Percentiles rank a stretch among this genome's conserved stretches.
These are phyloP conservation scores for Solanum clarkiae DNA, from an alignment of 257 asterid species.

Conservation along the genomic window DNA sequence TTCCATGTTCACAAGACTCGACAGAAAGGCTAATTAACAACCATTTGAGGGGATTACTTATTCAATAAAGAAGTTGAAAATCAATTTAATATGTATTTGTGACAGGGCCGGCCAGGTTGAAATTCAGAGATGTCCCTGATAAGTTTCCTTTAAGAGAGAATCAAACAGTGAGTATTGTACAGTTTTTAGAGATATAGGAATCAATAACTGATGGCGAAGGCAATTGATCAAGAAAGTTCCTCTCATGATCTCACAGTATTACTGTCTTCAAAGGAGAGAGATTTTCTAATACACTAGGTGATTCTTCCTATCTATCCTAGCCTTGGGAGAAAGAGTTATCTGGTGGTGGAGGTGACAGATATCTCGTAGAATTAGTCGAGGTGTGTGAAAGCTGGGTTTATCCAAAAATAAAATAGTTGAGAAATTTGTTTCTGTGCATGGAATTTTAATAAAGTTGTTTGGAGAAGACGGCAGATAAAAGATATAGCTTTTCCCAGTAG, in stretches of 20 bases:
- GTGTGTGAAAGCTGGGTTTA: no score
- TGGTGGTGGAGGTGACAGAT: no score
- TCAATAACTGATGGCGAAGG: constrained; percentile 1
- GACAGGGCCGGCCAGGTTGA: not conserved
- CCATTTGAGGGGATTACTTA: not conserved
- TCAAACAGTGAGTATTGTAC: not conserved
- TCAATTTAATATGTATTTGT: not conserved
- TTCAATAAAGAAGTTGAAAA: not conserved
- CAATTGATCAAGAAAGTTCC: not conserved
- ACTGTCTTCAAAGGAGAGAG: constrained; percentile 17
- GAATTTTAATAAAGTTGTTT: not conserved
- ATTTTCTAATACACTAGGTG: constrained; percentile 1
- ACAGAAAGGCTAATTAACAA: not conserved
- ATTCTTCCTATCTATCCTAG: no score
- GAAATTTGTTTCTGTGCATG: no score
- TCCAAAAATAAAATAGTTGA: no score
- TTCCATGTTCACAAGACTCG: not conserved
- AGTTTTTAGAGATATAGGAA: not conserved
- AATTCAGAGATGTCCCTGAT: not conserved
- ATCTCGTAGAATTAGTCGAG: no score
- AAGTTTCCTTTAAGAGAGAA: not conserved
- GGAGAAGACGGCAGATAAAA: not conserved
- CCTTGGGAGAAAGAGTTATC: no score
- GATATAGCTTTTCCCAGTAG: not conserved
- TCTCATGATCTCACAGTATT: constrained; percentile 3